phyloP scores from a whole-genome alignment of 352 stramenopile species.

The Lagenidium giganteum region DNA sequence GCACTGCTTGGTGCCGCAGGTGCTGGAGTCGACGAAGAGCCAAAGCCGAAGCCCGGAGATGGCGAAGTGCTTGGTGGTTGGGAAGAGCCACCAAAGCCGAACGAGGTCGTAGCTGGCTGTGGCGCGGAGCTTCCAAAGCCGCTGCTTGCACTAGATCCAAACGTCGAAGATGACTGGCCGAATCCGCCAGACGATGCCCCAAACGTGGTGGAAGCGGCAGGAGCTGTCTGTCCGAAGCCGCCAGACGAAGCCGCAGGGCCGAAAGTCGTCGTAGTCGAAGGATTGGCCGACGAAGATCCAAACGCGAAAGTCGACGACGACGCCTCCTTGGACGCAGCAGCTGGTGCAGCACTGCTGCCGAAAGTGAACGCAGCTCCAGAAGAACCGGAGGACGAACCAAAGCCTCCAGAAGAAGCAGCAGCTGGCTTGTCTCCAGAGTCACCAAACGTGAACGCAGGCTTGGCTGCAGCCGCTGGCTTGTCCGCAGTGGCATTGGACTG shows the following conservation, averaged over 20 bases:
- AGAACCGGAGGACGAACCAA: neutral
- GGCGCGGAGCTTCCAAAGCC: no score
- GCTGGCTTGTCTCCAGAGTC: no score
- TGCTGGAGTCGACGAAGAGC: slow-evolving; percentile 14
- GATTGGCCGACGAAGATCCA: slow-evolving; percentile 8
- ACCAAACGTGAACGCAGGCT: slow-evolving; percentile 38
- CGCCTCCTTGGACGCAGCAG: slow-evolving; percentile 6
- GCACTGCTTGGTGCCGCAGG: slow-evolving; percentile 20
- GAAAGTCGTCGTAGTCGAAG: slow-evolving; percentile 8
- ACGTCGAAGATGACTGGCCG: slow-evolving; percentile 9
- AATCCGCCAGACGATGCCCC: slow-evolving; percentile 27
- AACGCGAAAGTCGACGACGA: slow-evolving; percentile 23
- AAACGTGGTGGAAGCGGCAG: slow-evolving; percentile 31
- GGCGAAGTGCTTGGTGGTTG: no score
- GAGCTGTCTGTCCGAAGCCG: slow-evolving; percentile 17
- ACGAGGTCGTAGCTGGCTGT: no score
- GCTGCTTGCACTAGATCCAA: slow-evolving; percentile 11
- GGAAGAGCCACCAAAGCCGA: slow-evolving; percentile 31
- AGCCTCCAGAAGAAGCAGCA: slow-evolving; percentile 1
- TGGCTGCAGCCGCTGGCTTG: slow-evolving; percentile 4
- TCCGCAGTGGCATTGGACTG: slow-evolving; percentile 13
- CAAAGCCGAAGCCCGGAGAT: slow-evolving; percentile 17
- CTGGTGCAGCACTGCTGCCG: slow-evolving; percentile 3
- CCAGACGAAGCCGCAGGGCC: slow-evolving; percentile 13
- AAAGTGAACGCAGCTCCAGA: slow-evolving; percentile 21